Evolutionary conservation across 495 filamentous ascomycete species (phyloP).

Genomic region (Daldinia bambusicola): DNA sequence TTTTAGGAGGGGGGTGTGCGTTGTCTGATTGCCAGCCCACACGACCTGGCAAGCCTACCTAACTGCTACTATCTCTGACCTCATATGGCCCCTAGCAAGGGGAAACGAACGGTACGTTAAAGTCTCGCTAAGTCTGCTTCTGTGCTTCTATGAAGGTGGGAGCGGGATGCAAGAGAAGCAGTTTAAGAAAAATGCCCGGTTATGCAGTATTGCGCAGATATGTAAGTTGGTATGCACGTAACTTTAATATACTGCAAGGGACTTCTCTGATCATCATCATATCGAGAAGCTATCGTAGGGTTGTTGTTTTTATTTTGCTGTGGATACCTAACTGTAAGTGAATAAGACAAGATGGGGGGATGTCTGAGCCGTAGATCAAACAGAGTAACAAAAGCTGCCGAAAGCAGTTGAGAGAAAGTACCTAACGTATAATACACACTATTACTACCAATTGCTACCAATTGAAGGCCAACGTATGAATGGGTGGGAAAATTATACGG

Average conservation of each 20-base stretch:
- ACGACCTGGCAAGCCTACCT: conserved; percentile 31
- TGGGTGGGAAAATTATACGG: conserved; percentile 15
- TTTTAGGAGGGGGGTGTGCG: conserved; percentile 45
- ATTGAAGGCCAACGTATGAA: conserved; percentile 26
- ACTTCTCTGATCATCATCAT: conserved; percentile 22
- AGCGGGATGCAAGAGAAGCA: conserved; percentile 42
- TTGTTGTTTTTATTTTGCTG: conserved; percentile 4
- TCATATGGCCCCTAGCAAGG: conserved; percentile 40
- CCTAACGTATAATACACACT: neutral
- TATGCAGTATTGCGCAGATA: conserved; percentile 42
- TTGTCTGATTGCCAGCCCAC: conserved; percentile 46
- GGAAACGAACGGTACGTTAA: conserved; percentile 35
- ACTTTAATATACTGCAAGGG: conserved; percentile 41
- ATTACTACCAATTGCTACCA: conserved; percentile 3
- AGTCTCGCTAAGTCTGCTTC: conserved; percentile 4
- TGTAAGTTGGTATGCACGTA: conserved; percentile 44
- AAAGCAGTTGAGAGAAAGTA: neutral
- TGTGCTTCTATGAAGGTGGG: conserved; percentile 27
- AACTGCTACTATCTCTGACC: conserved; percentile 36
- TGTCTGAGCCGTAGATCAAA: conserved; percentile 15
- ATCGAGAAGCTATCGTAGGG: conserved; percentile 18
- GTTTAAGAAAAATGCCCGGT: conserved; percentile 44
- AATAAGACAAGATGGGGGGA: conserved; percentile 10
- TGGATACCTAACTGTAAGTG: conserved; percentile 14
- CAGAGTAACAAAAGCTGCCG: neutral